Base-by-base conservation (phyloP, 805 yeast genomes). In the Pichia exigua region DNA sequence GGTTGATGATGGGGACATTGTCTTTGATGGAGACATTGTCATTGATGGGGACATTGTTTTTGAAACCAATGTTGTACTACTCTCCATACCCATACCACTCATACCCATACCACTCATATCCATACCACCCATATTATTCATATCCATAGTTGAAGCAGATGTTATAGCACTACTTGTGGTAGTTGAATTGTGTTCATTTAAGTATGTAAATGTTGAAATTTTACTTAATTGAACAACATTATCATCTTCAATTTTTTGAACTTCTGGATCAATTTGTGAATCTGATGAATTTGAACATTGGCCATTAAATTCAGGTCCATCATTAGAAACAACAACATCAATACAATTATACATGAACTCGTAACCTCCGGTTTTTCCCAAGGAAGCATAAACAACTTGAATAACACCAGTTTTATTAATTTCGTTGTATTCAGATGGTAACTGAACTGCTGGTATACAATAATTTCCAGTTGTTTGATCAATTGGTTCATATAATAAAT, bases 261-360 rank as follows among this genome's bases (percentile, higher is more conserved):
- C 20, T 13, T 27, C 30, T 15, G 9, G 4, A 42, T 42, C 44
- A 15, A 15, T 15, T 24, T 22, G 11, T 24, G 18, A 51, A 8
- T 40, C 47, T 3, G 66, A 54, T 4, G 62, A 51, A 50, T 64
- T 65, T 8, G 63, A 28, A 47, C 69, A 65, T 54, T 64, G 66
- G 30, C 61, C 65, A 47, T 63, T 55, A 42, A 44, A 65, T 4
- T 18, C 24, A 21, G 63, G 64, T 28, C 67, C 68, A 26, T 60
- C 59, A 10, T 58, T 50, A 42, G 59, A 52, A 46, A 65, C 59
- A 20, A 54, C 48, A 42, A 65, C 57, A 53, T 65, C 68, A 18
- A 65, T 57, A 56, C 68, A 65, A 51, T 65, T 65, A 54, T 59
- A 64, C 62, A 64, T 62, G 51, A 54, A 58, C 0, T 53, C 57